These are phyloP conservation scores for Cytospora piceae DNA, from an alignment of 2,329 filamentous ascomycete genomes.

Conservation along the genomic window DNA sequence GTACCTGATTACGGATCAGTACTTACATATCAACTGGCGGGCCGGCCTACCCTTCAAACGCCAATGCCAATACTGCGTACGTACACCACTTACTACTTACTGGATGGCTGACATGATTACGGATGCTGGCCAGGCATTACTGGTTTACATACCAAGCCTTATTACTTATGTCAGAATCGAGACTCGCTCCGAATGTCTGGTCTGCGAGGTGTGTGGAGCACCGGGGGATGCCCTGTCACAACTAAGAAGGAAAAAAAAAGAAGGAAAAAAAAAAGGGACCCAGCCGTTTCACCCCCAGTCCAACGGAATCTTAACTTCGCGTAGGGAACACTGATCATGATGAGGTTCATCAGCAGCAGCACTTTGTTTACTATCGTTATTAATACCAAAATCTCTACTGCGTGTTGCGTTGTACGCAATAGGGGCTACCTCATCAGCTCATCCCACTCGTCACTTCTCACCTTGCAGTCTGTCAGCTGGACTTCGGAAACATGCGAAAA, in stretches of 20 bases:
- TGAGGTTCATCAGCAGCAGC: background rate
- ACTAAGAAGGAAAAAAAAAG: background rate
- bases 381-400: background rate
- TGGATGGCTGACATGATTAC: background rate
- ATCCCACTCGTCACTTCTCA: conserved; percentile 5
- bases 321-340: background rate
- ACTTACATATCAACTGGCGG: background rate
- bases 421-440: conserved; percentile 5
- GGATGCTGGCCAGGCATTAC: background rate
- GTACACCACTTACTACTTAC: conserved; percentile 1
- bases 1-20: too few relatives aligned
- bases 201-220: background rate
- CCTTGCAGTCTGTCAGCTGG: background rate
- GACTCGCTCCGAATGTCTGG: background rate
- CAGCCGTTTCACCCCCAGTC: conserved; percentile 1
- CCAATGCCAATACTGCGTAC: background rate
- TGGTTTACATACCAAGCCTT: background rate
- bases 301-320: background rate
- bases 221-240: background rate
- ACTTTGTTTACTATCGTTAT: background rate
- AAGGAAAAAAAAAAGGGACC: too few relatives aligned
- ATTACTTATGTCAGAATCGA: background rate
- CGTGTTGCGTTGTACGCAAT: background rate
- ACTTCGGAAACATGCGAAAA: conserved; percentile 11
- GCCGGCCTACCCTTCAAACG: conserved; percentile 23